Base-by-base conservation (phyloP, 495 filamentous ascomycete species). In the Daldinia loculata region DNA sequence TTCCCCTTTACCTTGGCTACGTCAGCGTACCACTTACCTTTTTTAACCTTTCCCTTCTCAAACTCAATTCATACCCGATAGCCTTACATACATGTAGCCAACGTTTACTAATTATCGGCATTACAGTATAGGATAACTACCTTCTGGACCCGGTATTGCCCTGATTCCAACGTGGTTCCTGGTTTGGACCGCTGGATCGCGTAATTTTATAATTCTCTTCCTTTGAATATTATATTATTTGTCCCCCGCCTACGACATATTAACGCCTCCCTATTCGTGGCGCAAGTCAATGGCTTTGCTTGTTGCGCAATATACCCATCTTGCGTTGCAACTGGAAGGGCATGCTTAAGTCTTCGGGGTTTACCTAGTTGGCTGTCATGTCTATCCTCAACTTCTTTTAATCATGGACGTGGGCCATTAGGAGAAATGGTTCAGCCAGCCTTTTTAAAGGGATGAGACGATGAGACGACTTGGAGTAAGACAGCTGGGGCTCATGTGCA, bases 301-400 rank as follows among this genome's bases (percentile, higher is more conserved):
- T 70, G 59, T 65, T 39, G 48, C 52, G 50, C 67, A 67, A 57
- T 74, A 74, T 74, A 74, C 71, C 71, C 71, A 67, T 70, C 64
- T 58, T 71, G 67, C 71, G 59, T 70, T 55, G 34, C 66, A 71
- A 65, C 60, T 51, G 52, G 61, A 74, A 64, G 58, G 38, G 56
- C 36, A 61, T 57, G 50, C 43, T 64, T 26, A 41, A 55, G 55
- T 55, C 53, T 60, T 66, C 15, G 32, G 22, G 45, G 45, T 58
- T 63, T 67, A 56, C 50, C 50, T 57, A 17, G 39, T 63, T 24
- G 59, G 45, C 67, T 43, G 43, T 56, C 30, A n/a, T 61, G 34
- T 22, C 36, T 59, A 39, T 24, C 51, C 58, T 68, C 26, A 39
- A 27, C 70, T 68, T 52, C 64, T 58, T 56, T 34, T 34, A 11